phyloP scores from a whole-genome alignment of 495 filamentous ascomycete genomes.

The Tuber umbilicatum region DNA sequence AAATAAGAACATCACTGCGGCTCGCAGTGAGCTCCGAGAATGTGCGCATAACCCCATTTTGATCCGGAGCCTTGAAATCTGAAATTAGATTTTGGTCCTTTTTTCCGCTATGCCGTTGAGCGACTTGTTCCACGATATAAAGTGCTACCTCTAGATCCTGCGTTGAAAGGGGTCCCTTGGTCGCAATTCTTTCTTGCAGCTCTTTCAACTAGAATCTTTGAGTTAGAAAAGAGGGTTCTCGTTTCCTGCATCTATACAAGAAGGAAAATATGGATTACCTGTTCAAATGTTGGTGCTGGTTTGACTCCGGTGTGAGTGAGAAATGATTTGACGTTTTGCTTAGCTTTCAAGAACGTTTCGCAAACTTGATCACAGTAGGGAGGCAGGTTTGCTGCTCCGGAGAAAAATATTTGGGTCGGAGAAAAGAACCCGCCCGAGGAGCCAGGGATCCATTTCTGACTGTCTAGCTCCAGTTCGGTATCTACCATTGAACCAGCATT shows the following conservation, averaged over 20 bases:
- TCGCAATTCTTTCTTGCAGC: slow-evolving; percentile 27
- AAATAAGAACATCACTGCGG: neutral
- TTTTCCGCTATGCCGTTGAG: slow-evolving; percentile 11
- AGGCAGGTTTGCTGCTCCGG: slow-evolving; percentile 11
- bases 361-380: slow-evolving; percentile 21
- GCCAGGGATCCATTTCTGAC: slow-evolving; percentile 32
- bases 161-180: slow-evolving; percentile 5
- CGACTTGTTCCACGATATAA: slow-evolving; percentile 28
- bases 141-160: slow-evolving; percentile 23
- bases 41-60: slow-evolving; percentile 14
- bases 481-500: neutral
- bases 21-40: slow-evolving; percentile 31
- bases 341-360: neutral
- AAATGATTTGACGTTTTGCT: neutral
- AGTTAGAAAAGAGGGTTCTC: neutral
- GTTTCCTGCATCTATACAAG: neutral
- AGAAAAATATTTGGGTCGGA: slow-evolving; percentile 25
- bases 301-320: slow-evolving; percentile 16
- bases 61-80: slow-evolving; percentile 32
- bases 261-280: slow-evolving; percentile 18
- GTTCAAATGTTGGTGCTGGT: slow-evolving; percentile 18
- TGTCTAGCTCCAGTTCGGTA: slow-evolving; percentile 4
- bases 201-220: slow-evolving; percentile 18
- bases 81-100: neutral
- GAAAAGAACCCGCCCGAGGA: slow-evolving; percentile 12